Conservation (phyloP, 169 alveolate species). For the Cryptosporidium tyzzeri region DNA sequence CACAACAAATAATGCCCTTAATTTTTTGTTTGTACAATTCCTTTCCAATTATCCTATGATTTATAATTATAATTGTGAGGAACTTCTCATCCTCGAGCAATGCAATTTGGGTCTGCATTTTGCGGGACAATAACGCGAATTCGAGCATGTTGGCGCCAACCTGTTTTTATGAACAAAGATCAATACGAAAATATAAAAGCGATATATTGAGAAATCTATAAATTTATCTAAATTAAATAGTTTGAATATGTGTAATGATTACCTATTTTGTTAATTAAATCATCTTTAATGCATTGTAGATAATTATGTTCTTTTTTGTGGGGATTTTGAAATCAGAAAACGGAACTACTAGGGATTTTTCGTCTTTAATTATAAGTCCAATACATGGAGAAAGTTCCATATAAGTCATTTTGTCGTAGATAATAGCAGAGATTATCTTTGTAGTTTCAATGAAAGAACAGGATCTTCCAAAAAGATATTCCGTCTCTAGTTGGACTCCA, state of each 20-base stretch:
- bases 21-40: conserved; percentile 1
- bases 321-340: conserved; percentile 55
- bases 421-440: conserved; percentile 41
- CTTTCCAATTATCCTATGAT: conserved; percentile 43
- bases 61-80: conserved; percentile 42
- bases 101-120: conserved; percentile 34
- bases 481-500: conserved; percentile 57
- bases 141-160: conserved; percentile 40
- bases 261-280: background rate
- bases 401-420: conserved; percentile 65
- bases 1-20: conserved; percentile 32
- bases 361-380: conserved; percentile 35
- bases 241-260: background rate
- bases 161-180: background rate
- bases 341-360: conserved; percentile 49
- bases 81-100: conserved; percentile 71
- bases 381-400: conserved; percentile 48
- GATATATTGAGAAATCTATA: background rate
- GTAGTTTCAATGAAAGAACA: conserved; percentile 39
- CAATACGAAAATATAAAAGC: background rate
- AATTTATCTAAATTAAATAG: background rate
- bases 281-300: conserved; percentile 40
- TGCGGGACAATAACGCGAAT: conserved; percentile 43
- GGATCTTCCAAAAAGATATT: conserved; percentile 17
- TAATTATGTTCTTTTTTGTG: conserved; percentile 34